Base-by-base conservation (phyloP, 2,329 filamentous ascomycete genomes). In the Tolypocladium ovalisporum region DNA sequence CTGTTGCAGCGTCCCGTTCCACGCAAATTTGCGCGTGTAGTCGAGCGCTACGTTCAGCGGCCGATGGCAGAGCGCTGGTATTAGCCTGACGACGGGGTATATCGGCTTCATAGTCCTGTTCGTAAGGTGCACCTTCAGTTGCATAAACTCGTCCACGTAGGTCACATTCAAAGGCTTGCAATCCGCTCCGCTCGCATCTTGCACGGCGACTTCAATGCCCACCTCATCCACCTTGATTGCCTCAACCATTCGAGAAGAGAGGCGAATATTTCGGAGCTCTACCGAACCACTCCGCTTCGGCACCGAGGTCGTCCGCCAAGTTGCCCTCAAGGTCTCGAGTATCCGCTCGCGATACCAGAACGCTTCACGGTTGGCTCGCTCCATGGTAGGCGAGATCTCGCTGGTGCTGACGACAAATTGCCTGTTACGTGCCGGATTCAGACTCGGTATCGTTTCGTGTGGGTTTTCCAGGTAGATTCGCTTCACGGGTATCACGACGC, bases 341-440 rank as follows among this genome's bases (percentile, higher is more conserved):
- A 97, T 80, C 66, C 84, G 85, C 69, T 96, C 89, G 19, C 91
- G 84, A 70, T 90, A 96, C 92, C 92, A 97, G 69, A 97, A 97
- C 0, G 86, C 84, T 72, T 96, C 90, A 55, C 92, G 80, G 59
- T 81, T 87, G 15, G 85, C 82, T 37, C 88, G 83, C 72, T 97
- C 92, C 49, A 81, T 82, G 62, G 94, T 90, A 0, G 90, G 88
- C 0, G 88, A 86, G 57, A 92, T 83, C 64, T 89, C 89, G 67
- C 84, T 86, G 19, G 86, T 83, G 70, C 88, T 94, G 49, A 96
- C 89, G 35, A 97, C 89, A 65, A 96, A 97, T 67, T 97, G 92
- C n/a, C 91, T 83, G 67, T 90, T 87, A n/a, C 87, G 85, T 0
- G 87, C 85, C 0, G 88, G 87, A 62, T 93, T 91, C 12, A 96